Base-by-base conservation (phyloP, 805 yeast genomes). In the Candida schatavii region DNA sequence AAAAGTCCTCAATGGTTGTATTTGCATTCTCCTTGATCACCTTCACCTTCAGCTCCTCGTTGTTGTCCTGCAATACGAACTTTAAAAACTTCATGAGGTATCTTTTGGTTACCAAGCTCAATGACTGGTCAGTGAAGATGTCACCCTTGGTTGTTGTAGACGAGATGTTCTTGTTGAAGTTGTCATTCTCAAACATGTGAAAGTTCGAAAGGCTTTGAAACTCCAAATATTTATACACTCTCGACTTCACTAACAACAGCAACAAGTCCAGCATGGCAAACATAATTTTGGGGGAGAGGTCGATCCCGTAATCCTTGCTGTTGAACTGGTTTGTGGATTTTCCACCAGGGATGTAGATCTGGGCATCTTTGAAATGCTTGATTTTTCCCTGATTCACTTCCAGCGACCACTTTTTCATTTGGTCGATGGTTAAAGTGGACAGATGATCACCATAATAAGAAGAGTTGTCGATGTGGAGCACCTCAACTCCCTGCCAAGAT, bases 401-500 rank as follows among this genome's bases (percentile, higher is more conserved):
- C 48, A 74, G 72, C 37, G 86, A 88, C 97, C 97, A 91, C 35
- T 77, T 72, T 56, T 82, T 83, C 47, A 89, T 63, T 62, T 93
- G 96, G 50, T 88, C 96, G 37, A 89, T 78, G 17, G 95, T 85
- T 39, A 93, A 66, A 2, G 96, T 86, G 4, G 97, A 89, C 38
- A 83, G 75, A 27, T 84, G 75, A 59, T 90, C 98, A 17, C 99
- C 99, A 55, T 93, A 93, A 59, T 87, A 83, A 22, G 80, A 74
- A 56, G 89, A 85, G 33, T 81, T 71, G 61, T 93, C 99, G 23
- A 93, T 80, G 57, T 93, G 99, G 34, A 93, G 68, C 6, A 93
- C 97, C 49, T 77, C 81, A n/a, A 93, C 81, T n/a, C 99, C 99
- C 54, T 88, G 96, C 98, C 99, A 93, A 10, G 97, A 85, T 36